Base-by-base conservation (phyloP, 2,329 filamentous ascomycete genomes). In the Colletotrichum nymphaeae region DNA sequence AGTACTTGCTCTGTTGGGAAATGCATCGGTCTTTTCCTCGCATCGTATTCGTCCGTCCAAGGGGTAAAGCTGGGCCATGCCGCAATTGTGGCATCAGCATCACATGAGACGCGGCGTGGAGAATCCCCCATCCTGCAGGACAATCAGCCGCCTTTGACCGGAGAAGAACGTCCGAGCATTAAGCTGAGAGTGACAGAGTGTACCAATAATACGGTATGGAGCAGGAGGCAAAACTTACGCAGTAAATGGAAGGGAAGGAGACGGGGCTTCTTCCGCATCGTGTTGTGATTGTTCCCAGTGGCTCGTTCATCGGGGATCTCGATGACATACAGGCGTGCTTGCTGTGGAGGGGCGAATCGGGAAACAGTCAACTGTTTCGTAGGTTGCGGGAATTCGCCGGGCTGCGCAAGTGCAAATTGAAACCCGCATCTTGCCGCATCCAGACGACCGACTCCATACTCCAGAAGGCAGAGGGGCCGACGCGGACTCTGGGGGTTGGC, bases 401-500 rank as follows among this genome's bases (percentile, higher is more conserved):
- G 59, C 66, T 64, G 66, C 55, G 59, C 66, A 67, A 63, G 62
- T 63, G 42, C 53, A 58, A 60, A 72, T 59, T 46, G 65, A 72
- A 72, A 72, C 58, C 69, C 65, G 59, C 55, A 46, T 69, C 55
- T 70, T 73, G 71, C 71, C 71, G 70, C 66, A 64, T 69, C 66
- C 70, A 73, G 37, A 42, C 35, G 14, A 14, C 14, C 12, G 35
- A 42, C 37, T 42, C 37, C 37, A 42, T 16, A 42, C 37, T 42
- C 37, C 37, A 19, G 37, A 42, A 42, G 37, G 37, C 37, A 8
- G 66, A 63, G 69, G 52, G 64, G 65, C 22, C 30, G 69, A 69
- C 58, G 69, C 52, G 66, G 59, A 58, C 58, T 35, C 22, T 26
- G 46, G 46, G 46, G 63, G 60, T 59, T 56, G 60, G 64, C 35